Percentiles rank a stretch among this genome's conserved stretches.
Evolutionary conservation across 139 green algal species (phyloP).

Genomic region (Chlorella sp.): DNA sequence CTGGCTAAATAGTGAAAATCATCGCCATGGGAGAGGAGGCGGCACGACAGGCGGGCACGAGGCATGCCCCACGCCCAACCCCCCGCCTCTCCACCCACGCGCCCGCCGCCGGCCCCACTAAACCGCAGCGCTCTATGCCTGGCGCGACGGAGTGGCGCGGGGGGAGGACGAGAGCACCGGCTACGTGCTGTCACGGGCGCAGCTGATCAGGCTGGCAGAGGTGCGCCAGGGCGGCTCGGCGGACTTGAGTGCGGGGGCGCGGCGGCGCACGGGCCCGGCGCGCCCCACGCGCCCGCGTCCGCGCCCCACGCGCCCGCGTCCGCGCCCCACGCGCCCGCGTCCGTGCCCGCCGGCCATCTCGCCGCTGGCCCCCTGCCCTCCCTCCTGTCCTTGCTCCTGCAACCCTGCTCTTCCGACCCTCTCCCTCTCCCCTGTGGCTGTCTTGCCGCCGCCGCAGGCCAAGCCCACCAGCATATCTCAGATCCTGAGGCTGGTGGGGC

Average conservation of each 20-base stretch:
- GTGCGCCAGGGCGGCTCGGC: too few relatives aligned
- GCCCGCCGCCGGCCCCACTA: too few relatives aligned
- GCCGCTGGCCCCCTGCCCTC: constrained; percentile 4
- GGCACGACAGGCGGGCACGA: too few relatives aligned
- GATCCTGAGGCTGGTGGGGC: neutral
- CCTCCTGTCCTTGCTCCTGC: neutral
- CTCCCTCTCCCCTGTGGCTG: too few relatives aligned
- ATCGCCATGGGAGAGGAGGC: too few relatives aligned
- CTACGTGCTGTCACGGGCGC: constrained; percentile 81
- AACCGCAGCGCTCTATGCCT: constrained; percentile 52
- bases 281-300: constrained; percentile 41
- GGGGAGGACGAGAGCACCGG: constrained; percentile 80
- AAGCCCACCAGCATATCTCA: neutral
- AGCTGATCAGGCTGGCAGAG: constrained; percentile 71
- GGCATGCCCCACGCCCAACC: too few relatives aligned
- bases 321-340: neutral
- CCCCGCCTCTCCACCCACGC: too few relatives aligned
- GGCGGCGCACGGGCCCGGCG: too few relatives aligned
- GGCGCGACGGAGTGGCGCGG: constrained; percentile 75
- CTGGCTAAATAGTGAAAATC: too few relatives aligned
- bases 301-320: neutral
- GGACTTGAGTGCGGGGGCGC: too few relatives aligned
- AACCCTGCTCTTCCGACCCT: neutral
- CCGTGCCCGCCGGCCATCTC: neutral
- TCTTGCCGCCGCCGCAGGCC: neutral